These are phyloP conservation scores for Leccinum sublutescens DNA, from an alignment of 768 basidiomycete genomes.

Conservation along the genomic window DNA sequence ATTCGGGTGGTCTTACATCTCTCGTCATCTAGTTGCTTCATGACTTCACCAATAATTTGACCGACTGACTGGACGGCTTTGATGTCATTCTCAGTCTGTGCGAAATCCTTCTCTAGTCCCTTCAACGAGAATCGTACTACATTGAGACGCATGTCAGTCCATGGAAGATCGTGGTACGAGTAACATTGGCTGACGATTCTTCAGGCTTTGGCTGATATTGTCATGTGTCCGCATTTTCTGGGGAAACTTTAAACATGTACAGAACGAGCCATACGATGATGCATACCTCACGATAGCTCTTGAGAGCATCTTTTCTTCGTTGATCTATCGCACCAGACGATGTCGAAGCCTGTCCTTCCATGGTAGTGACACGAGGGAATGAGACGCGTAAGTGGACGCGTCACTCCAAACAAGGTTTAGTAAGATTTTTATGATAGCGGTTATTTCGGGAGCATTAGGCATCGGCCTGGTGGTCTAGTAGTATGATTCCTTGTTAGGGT, in stretches of 20 bases:
- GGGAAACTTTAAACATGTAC: slow-evolving; percentile 5
- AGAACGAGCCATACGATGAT: neutral
- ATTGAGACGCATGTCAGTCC: neutral
- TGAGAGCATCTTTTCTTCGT: slow-evolving; percentile 70
- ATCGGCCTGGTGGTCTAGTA: slow-evolving; percentile 52
- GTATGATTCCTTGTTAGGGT: slow-evolving; percentile 56
- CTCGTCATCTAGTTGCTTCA: slow-evolving; percentile 98
- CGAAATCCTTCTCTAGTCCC: slow-evolving; percentile 83
- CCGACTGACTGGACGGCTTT: slow-evolving; percentile 99
- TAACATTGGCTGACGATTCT: slow-evolving; percentile 66
- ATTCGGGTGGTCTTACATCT: slow-evolving; percentile 62
- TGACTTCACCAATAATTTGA: slow-evolving; percentile 98
- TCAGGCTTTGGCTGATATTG: slow-evolving; percentile 79
- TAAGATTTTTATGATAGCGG: neutral
- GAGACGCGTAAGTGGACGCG: slow-evolving; percentile 26
- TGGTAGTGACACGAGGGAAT: slow-evolving; percentile 13
- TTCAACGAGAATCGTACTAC: slow-evolving; percentile 90
- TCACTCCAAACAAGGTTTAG: slow-evolving; percentile 11
- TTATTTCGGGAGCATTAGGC: fast-evolving
- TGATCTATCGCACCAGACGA: slow-evolving; percentile 66
- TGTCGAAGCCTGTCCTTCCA: slow-evolving; percentile 40
- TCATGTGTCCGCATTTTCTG: slow-evolving; percentile 97
- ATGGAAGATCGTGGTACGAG: neutral
- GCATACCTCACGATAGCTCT: slow-evolving; percentile 70
- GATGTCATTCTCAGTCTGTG: slow-evolving; percentile 97